Conservation (phyloP, 768 basidiomycete genomes). For the Imleria badia region DNA sequence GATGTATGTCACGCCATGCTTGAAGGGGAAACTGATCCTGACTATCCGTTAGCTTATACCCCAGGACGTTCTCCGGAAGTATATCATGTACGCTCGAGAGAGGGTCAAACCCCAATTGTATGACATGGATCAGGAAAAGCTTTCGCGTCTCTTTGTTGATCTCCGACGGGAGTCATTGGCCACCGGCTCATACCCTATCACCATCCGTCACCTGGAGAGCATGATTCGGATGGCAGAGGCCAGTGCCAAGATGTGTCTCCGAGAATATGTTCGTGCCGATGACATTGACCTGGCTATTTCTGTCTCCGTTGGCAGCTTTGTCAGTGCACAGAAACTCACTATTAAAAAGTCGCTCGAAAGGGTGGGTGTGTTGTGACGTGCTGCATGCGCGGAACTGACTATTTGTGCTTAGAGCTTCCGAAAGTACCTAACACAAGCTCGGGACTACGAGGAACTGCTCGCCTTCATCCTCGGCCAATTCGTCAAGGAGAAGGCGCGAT, state of each 20-base stretch:
- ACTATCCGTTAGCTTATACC: constrained; percentile 74
- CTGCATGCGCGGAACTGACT: constrained; percentile 9
- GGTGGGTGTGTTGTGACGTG: constrained; percentile 39
- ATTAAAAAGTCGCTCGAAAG: constrained; percentile 98
- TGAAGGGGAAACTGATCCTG: constrained; percentile 5
- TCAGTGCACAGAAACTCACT: constrained; percentile 95
- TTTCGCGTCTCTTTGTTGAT: constrained; percentile 91
- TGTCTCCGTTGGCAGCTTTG: constrained; percentile 92
- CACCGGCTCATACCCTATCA: constrained; percentile 98
- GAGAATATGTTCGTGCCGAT: constrained; percentile 93
- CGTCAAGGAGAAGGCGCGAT: constrained; percentile 88
- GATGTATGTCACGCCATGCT: constrained; percentile 61
- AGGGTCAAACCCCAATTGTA: constrained; percentile 90
- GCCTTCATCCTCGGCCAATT: constrained; percentile 93
- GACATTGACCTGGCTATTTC: constrained; percentile 98
- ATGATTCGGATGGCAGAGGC: constrained; percentile 99
- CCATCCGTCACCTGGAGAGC: constrained; percentile 95
- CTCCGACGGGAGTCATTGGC: constrained; percentile 93
- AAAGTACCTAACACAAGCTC: constrained; percentile 94
- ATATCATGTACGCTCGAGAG: constrained; percentile 98
- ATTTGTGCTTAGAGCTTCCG: constrained; percentile 72
- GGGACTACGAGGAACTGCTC: constrained; percentile 94
- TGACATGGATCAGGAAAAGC: constrained; percentile 94
- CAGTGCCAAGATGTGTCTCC: constrained; percentile 95
- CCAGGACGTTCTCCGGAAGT: constrained; percentile 94